Percentiles rank a stretch among this genome's conserved stretches.
Evolutionary conservation across 768 basidiomycete genomes (phyloP).

Genomic region (Rhodotorula graminis): DNA sequence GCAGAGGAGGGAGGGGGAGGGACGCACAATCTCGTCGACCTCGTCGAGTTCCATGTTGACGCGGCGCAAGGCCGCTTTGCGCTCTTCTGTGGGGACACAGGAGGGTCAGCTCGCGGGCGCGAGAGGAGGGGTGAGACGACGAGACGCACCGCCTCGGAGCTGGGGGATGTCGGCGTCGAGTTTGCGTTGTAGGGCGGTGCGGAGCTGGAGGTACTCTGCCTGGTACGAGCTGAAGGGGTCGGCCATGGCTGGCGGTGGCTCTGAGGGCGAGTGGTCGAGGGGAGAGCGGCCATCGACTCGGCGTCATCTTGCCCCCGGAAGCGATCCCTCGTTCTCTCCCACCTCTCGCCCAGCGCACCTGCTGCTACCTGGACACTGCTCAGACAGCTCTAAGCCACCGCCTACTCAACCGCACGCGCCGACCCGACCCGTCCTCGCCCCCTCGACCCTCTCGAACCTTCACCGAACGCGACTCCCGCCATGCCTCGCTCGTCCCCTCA

Average conservation of each 20-base stretch:
- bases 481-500: background rate
- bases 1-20: background rate
- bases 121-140: background rate
- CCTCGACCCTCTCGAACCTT: background rate
- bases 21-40: slow-evolving; percentile 50
- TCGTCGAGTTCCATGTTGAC: slow-evolving; percentile 49
- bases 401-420: too few species aligned
- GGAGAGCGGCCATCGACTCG: too few species aligned
- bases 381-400: too few species aligned
- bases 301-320: background rate
- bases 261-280: background rate
- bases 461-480: background rate
- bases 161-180: slow-evolving; percentile 46
- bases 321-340: too few species aligned
- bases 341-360: too few species aligned
- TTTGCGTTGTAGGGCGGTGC: slow-evolving; percentile 44
- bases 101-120: background rate
- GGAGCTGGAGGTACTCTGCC: slow-evolving; percentile 47
- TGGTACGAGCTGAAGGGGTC: slow-evolving; percentile 40
- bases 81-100: slow-evolving; percentile 43
- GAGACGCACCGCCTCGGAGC: slow-evolving; percentile 47
- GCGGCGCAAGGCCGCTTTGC: slow-evolving; percentile 46
- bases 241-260: background rate
- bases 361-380: background rate
- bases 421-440: background rate